A percentile compares a stretch with the other conserved stretches of the same genome.
Conservation (phyloP, 257 asterid genomes). For the Haberlea rhodopensis region DNA sequence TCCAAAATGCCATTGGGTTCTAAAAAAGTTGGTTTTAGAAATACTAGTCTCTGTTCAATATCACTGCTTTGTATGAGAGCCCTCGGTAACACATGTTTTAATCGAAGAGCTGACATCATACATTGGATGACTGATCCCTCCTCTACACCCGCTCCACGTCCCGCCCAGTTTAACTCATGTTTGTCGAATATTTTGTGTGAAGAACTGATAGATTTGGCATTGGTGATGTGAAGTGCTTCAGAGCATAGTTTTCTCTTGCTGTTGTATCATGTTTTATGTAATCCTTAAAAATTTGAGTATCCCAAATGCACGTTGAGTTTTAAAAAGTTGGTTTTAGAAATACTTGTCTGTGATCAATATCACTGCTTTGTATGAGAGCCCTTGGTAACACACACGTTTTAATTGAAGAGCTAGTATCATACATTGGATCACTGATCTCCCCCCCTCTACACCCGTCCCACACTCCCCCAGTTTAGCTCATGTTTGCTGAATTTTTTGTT, state of each 20-base stretch:
- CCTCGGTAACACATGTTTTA: background rate
- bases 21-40: background rate
- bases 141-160: background rate
- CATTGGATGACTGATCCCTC: background rate
- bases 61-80: background rate
- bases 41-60: background rate
- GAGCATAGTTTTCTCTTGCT: background rate
- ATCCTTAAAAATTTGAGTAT: constrained; percentile 4
- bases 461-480: background rate
- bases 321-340: background rate
- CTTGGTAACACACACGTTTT: background rate
- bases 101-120: background rate
- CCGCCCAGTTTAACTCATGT: background rate
- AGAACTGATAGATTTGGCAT: constrained; percentile 13
- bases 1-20: background rate
- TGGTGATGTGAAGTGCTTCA: constrained; percentile 3
- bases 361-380: too few species aligned
- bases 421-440: background rate
- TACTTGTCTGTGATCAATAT: background rate
- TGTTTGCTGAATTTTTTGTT: background rate
- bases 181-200: background rate
- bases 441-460: background rate
- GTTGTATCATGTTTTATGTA: constrained; percentile 14
- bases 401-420: background rate
- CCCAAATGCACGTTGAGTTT: background rate